Conservation (phyloP, 305 asterid species). For the Plantago coronopus region DNA sequence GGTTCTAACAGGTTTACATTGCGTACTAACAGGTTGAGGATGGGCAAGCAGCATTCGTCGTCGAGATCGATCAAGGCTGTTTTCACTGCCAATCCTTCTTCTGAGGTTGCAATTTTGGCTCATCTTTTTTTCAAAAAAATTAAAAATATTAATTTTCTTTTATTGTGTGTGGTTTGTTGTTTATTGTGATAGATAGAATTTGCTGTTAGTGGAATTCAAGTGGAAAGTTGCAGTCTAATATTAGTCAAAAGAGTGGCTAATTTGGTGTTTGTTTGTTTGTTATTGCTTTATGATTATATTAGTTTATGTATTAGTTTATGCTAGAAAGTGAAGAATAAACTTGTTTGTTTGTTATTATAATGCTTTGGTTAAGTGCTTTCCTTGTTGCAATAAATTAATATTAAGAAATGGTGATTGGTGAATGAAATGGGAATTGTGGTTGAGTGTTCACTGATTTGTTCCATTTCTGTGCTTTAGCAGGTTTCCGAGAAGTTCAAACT, state of each 20-base stretch:
- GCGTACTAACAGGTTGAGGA: conserved; percentile 39
- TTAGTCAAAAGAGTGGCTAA: too few species aligned
- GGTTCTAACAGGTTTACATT: conserved; percentile 43
- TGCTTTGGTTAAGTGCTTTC: conserved; percentile 16
- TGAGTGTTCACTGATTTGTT: conserved; percentile 17
- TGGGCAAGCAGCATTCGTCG: conserved; percentile 43
- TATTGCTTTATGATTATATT: neutral
- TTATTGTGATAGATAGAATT: too few species aligned
- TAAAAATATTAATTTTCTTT: too few species aligned
- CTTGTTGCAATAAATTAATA: too few species aligned
- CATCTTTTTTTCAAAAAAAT: neutral
- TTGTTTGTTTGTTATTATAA: neutral
- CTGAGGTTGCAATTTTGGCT: conserved; percentile 40
- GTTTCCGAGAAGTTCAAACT: conserved; percentile 70
- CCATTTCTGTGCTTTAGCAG: conserved; percentile 36
- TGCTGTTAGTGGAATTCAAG: neutral
- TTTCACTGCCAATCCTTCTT: conserved; percentile 51
- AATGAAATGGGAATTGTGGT: conserved; percentile 8
- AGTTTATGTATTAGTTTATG: neutral
- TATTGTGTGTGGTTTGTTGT: neutral
- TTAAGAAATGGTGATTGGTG: neutral
- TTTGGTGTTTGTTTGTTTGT: too few species aligned
- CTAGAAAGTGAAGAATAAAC: neutral
- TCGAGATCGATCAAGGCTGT: conserved; percentile 54
- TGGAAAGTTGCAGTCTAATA: neutral